Conservation (phyloP, 345 rosid species). For the Melastoma malabathricum region DNA sequence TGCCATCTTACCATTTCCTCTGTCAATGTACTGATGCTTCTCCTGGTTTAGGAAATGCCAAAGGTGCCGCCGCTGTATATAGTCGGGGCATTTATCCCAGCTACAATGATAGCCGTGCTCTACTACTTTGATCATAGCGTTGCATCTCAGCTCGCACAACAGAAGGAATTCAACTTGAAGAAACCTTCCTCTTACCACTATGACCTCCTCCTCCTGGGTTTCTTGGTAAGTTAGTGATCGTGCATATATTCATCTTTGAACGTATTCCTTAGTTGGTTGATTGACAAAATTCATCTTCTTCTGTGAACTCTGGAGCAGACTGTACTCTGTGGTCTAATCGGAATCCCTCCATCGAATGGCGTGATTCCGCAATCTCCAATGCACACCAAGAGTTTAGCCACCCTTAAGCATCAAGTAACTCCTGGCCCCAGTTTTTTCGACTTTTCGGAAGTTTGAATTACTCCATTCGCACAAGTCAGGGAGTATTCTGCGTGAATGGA, state of each 20-base stretch:
- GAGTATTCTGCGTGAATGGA: no score
- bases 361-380: slow-evolving; percentile 98
- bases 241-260: neutral
- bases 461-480: no score
- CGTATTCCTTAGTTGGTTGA: neutral
- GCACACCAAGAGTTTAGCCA: slow-evolving; percentile 95
- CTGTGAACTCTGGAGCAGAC: slow-evolving; percentile 24
- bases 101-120: slow-evolving; percentile 58
- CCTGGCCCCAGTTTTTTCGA: neutral
- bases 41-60: slow-evolving; percentile 33
- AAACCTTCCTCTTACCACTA: slow-evolving; percentile 52
- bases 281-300: neutral
- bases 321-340: slow-evolving; percentile 78
- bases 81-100: slow-evolving; percentile 51
- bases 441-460: no score
- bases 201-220: slow-evolving; percentile 48
- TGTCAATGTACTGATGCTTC: slow-evolving; percentile 8
- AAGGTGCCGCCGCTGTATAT: slow-evolving; percentile 43
- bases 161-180: slow-evolving; percentile 51
- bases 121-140: slow-evolving; percentile 62
- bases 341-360: slow-evolving; percentile 95
- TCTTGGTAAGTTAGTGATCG: slow-evolving; percentile 20
- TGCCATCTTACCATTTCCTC: slow-evolving; percentile 1
- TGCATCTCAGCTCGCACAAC: slow-evolving; percentile 58
- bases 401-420: slow-evolving; percentile 79